phyloP scores from a whole-genome alignment of 495 filamentous ascomycete species.

The Zalerion maritima region DNA sequence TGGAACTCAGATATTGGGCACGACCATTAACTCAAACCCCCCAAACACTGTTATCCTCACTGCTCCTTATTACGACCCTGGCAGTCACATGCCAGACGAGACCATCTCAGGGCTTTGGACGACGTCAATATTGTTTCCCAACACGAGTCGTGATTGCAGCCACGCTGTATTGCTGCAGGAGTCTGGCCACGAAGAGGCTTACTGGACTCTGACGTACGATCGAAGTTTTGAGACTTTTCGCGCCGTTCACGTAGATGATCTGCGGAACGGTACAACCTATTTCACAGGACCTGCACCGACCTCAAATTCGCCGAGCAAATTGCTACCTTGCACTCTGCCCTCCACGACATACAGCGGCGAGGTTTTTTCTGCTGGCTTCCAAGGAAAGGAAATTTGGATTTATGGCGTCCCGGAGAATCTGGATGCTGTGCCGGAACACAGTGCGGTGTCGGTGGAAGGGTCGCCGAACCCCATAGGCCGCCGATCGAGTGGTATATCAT shows the following conservation, averaged over 20 bases:
- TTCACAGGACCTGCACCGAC: slow-evolving; percentile 56
- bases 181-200: slow-evolving; percentile 54
- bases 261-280: slow-evolving; percentile 63
- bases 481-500: slow-evolving; percentile 10
- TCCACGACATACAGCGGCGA: slow-evolving; percentile 53
- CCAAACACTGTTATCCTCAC: slow-evolving; percentile 65
- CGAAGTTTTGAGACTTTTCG: slow-evolving; percentile 61
- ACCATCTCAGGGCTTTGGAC: slow-evolving; percentile 72
- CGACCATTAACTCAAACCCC: slow-evolving; percentile 46
- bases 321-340: slow-evolving; percentile 54
- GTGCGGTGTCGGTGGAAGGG: slow-evolving; percentile 13
- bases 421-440: slow-evolving; percentile 39
- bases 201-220: slow-evolving; percentile 72
- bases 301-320: slow-evolving; percentile 23
- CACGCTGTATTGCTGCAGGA: slow-evolving; percentile 60
- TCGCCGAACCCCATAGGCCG: neutral
- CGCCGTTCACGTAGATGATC: slow-evolving; percentile 57
- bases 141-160: slow-evolving; percentile 58
- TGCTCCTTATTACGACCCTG: slow-evolving; percentile 61
- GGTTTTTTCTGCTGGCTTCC: slow-evolving; percentile 62
- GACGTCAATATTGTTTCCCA: slow-evolving; percentile 75
- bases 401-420: slow-evolving; percentile 68
- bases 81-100: slow-evolving; percentile 41
- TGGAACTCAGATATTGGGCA: slow-evolving; percentile 73
- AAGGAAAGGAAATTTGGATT: slow-evolving; percentile 58